phyloP scores from a whole-genome alignment of 2,329 filamentous ascomycete species.

The Paracamarosporium sp. region DNA sequence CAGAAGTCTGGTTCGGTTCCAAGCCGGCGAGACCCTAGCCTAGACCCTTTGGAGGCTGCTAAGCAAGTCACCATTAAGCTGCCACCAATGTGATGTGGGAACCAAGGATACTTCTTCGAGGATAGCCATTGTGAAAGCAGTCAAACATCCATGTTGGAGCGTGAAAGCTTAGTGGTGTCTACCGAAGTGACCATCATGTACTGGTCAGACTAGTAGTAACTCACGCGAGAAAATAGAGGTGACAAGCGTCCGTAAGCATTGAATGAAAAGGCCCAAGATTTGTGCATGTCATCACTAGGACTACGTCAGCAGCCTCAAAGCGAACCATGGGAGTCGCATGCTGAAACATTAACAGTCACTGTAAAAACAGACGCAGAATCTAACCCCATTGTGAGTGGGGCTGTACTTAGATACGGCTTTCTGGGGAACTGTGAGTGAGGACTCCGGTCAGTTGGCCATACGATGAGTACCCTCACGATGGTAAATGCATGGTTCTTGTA shows the following conservation, averaged over 20 bases:
- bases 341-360: neutral
- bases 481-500: too few species aligned
- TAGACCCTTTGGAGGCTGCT: neutral
- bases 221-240: neutral
- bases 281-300: neutral
- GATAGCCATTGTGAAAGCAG: neutral
- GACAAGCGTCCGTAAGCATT: neutral
- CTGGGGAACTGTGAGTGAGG: neutral
- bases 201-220: neutral
- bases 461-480: too few species aligned
- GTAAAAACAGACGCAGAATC: neutral
- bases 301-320: neutral
- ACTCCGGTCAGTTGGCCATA: neutral
- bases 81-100: neutral
- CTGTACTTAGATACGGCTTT: neutral
- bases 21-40: neutral
- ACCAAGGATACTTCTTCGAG: neutral
- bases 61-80: neutral
- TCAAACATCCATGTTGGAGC: neutral
- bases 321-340: neutral
- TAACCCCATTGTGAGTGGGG: neutral
- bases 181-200: neutral
- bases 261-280: neutral
- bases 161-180: neutral
- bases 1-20: neutral